Percentiles rank a stretch among this genome's conserved stretches.
Conservation (phyloP, 805 yeast genomes). For the Candida mattraensis region DNA sequence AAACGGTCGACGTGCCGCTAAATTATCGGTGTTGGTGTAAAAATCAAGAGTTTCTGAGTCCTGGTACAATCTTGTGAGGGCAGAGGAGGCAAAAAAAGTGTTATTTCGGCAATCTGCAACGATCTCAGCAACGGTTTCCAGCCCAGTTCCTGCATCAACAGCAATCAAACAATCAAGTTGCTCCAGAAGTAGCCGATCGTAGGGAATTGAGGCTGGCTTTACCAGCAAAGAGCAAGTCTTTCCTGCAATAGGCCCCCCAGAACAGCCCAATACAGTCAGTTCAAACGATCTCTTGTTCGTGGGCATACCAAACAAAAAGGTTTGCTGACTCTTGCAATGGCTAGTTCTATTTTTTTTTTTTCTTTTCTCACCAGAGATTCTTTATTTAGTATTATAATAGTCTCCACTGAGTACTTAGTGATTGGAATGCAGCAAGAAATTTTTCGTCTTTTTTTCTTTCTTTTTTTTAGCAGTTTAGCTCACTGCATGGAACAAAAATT, state of each 20-base stretch:
- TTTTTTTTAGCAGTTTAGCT: constrained; percentile 3
- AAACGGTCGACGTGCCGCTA: constrained; percentile 10
- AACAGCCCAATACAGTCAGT: constrained; percentile 67
- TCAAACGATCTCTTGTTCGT: constrained; percentile 41
- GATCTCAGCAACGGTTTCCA: constrained; percentile 50
- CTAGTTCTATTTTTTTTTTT: neutral
- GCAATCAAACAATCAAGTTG: constrained; percentile 45
- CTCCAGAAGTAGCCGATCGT: constrained; percentile 35
- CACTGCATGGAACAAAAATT: constrained; percentile 14
- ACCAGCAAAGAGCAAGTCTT: constrained; percentile 67
- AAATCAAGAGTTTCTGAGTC: constrained; percentile 10
- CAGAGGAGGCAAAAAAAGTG: constrained; percentile 7
- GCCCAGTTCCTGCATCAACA: constrained; percentile 80
- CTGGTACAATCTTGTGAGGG: constrained; percentile 18
- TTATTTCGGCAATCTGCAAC: constrained; percentile 12
- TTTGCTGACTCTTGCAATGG: neutral
- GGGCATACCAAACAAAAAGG: neutral
- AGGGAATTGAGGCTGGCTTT: constrained; percentile 50
- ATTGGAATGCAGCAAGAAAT: no score
- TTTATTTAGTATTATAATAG: neutral
- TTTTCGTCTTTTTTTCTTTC: constrained; percentile 1
- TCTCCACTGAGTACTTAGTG: no score
- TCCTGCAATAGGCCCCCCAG: constrained; percentile 84
- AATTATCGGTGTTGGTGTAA: constrained; percentile 10
- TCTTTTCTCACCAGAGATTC: neutral